A percentile compares a stretch with the other conserved stretches of the same genome.
Evolutionary conservation across 441 rosid genomes (phyloP).

Genomic region (Brassica hybrid): DNA sequence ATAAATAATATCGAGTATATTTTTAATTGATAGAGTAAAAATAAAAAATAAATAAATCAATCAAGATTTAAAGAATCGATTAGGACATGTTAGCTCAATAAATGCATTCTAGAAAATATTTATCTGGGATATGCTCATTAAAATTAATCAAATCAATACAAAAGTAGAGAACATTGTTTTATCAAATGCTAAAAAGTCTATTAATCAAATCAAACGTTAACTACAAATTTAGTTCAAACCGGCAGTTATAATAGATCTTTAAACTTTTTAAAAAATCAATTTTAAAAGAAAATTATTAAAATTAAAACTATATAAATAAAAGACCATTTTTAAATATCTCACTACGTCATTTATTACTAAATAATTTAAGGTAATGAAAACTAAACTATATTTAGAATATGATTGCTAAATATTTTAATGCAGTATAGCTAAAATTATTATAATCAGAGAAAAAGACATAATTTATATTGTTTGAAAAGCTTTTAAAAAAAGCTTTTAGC

Average conservation of each 20-base stretch:
- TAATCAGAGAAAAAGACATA: neutral
- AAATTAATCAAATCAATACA: neutral
- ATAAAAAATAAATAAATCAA: neutral
- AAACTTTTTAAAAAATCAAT: no score
- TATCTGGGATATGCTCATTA: neutral
- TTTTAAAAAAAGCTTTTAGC: neutral
- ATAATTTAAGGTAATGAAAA: neutral
- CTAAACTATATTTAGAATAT: no score
- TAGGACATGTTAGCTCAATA: neutral
- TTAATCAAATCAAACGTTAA: neutral
- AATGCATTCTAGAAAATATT: neutral
- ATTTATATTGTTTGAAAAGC: neutral
- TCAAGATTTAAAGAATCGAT: neutral
- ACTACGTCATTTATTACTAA: neutral
- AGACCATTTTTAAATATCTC: neutral
- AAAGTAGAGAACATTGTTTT: neutral
- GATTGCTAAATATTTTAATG: neutral
- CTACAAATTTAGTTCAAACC: no score
- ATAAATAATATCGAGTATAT: neutral
- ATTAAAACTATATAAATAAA: neutral
- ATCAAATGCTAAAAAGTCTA: neutral
- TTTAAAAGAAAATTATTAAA: neutral
- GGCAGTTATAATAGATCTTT: neutral
- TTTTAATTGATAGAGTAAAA: neutral
- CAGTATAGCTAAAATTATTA: no score